phyloP scores from a whole-genome alignment of 495 filamentous ascomycete species.

The Annulohypoxylon stygium region DNA sequence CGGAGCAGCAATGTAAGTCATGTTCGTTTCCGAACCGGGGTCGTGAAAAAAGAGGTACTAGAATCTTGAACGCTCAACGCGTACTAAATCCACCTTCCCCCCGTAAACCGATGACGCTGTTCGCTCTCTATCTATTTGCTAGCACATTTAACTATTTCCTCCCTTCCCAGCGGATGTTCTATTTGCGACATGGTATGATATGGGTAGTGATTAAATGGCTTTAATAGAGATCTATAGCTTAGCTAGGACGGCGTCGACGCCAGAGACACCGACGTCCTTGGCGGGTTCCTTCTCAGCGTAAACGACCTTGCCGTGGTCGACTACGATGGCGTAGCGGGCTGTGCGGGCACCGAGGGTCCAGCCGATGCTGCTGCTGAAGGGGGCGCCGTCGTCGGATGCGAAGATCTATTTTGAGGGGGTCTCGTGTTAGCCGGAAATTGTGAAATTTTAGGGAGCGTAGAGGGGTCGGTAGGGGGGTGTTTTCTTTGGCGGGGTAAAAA shows the following conservation, averaged over 20 bases:
- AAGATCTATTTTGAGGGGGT: constrained; percentile 72
- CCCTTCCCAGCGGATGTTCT: background rate
- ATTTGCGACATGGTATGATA: background rate
- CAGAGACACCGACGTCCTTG: constrained; percentile 77
- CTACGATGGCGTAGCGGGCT: constrained; percentile 83
- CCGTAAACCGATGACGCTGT: background rate
- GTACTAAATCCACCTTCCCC: background rate
- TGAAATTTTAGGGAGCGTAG: too few species aligned
- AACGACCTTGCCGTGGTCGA: constrained; percentile 90
- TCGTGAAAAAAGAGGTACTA: background rate
- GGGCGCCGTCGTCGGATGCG: constrained; percentile 80
- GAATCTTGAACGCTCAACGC: too few species aligned
- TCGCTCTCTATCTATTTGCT: background rate
- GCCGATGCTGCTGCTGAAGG: constrained; percentile 84
- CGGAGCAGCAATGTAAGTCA: background rate
- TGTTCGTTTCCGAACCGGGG: background rate
- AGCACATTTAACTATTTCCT: background rate
- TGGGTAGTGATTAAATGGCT: background rate
- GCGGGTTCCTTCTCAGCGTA: constrained; percentile 87
- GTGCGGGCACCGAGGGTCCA: constrained; percentile 84
- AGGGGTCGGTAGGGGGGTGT: background rate
- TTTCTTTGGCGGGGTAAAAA: constrained; percentile 3
- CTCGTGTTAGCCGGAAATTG: background rate
- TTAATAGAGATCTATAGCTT: constrained; percentile 64
- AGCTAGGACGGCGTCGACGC: constrained; percentile 79